These are phyloP conservation scores for Anisodus tanguticus DNA, from an alignment of 257 asterid genomes.

Conservation along the genomic window DNA sequence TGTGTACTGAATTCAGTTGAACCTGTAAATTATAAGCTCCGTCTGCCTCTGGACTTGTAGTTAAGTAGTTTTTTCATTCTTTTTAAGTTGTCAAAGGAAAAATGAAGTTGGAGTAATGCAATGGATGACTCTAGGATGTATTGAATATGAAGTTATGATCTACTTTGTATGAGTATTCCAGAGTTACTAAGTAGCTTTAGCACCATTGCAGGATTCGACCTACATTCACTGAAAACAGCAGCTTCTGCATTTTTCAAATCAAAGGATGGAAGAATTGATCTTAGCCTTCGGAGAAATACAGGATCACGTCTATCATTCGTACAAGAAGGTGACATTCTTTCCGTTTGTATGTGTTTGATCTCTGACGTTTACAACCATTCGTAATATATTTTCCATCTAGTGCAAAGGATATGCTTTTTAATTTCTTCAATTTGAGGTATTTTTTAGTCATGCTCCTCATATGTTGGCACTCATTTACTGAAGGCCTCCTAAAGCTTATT, in stretches of 20 bases:
- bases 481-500: background rate
- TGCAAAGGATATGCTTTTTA: background rate
- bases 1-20: background rate
- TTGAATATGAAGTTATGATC: slow-evolving; percentile 15
- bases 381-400: background rate
- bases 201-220: slow-evolving; percentile 52
- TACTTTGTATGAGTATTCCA: background rate
- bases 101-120: background rate
- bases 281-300: slow-evolving; percentile 29
- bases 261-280: slow-evolving; percentile 38
- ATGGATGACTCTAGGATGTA: background rate
- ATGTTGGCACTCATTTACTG: background rate
- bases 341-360: slow-evolving; percentile 13
- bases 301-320: slow-evolving; percentile 31
- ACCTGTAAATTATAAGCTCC: background rate
- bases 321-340: slow-evolving; percentile 41
- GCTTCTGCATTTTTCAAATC: slow-evolving; percentile 46
- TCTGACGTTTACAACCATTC: background rate
- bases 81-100: background rate
- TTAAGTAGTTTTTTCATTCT: background rate
- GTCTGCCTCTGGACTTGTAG: background rate
- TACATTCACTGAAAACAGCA: slow-evolving; percentile 44
- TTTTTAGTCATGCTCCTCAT: background rate
- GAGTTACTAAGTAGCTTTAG: background rate
- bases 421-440: background rate